Evolutionary conservation across 225 moss, liverwort and hornwort genomes (phyloP).

Genomic region (Polytrichum commune): DNA sequence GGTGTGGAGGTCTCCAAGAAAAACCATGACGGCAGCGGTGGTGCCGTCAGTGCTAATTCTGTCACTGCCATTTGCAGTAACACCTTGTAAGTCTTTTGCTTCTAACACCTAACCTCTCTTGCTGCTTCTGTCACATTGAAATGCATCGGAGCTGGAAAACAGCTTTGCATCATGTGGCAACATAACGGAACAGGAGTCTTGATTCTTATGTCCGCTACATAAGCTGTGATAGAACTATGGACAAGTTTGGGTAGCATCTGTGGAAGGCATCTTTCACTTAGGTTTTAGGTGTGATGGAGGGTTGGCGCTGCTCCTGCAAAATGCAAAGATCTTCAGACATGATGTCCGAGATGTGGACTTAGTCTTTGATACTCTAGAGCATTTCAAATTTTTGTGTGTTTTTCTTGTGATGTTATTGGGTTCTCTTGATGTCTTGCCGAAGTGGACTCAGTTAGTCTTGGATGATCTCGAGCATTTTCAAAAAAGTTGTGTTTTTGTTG

Average conservation of each 20-base stretch:
- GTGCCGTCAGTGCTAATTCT: constrained; percentile 11
- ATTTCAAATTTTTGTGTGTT: too few relatives aligned
- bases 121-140: not conserved
- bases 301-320: too few relatives aligned
- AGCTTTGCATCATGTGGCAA: too few relatives aligned
- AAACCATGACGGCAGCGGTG: constrained; percentile 9
- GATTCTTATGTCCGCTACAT: not conserved
- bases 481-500: too few relatives aligned
- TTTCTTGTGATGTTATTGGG: too few relatives aligned
- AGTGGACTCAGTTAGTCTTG: not conserved
- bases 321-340: too few relatives aligned
- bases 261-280: not conserved
- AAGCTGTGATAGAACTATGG: not conserved
- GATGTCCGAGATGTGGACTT: too few relatives aligned
- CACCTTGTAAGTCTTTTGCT: constrained; percentile 40
- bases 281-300: too few relatives aligned
- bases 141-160: too few relatives aligned
- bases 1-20: constrained; percentile 28
- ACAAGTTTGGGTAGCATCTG: not conserved
- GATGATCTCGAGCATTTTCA: not conserved
- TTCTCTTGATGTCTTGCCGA: not conserved
- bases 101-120: not conserved
- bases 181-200: not conserved
- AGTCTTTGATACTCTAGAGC: too few relatives aligned
- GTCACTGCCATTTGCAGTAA: constrained; percentile 31